phyloP scores from a whole-genome alignment of 2,329 filamentous ascomycete genomes.

The Colletotrichum ledebouriae region DNA sequence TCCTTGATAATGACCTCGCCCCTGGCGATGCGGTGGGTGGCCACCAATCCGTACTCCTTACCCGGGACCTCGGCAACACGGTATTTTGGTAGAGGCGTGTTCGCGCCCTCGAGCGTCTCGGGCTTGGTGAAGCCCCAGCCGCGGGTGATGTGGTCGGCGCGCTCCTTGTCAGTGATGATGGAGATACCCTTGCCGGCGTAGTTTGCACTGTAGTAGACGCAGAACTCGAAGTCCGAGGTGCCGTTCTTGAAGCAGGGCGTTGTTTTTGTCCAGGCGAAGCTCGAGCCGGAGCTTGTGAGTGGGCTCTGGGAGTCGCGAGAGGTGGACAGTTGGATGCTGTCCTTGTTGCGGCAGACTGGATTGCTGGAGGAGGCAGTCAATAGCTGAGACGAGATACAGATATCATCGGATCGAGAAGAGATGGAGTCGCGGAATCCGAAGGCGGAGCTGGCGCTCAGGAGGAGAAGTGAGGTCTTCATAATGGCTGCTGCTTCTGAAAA shows the following conservation, averaged over 20 bases:
- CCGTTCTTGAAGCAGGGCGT: constrained; percentile 39
- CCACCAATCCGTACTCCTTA: constrained; percentile 61
- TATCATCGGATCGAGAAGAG: constrained; percentile 36
- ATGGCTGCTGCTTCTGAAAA: neutral
- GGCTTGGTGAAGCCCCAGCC: constrained; percentile 49
- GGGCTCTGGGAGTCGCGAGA: constrained; percentile 19
- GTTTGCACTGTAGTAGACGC: constrained; percentile 52
- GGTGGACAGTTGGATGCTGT: constrained; percentile 39
- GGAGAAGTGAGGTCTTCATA: constrained; percentile 38
- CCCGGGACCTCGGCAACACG: constrained; percentile 53
- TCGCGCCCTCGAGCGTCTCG: constrained; percentile 44
- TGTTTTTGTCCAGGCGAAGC: constrained; percentile 27
- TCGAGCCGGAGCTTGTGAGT: constrained; percentile 8
- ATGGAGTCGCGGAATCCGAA: constrained; percentile 41
- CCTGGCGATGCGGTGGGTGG: constrained; percentile 50
- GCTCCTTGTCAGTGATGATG: constrained; percentile 52
- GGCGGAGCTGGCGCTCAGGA: constrained; percentile 24
- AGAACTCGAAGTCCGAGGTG: constrained; percentile 44
- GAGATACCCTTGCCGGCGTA: constrained; percentile 57
- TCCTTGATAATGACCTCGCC: constrained; percentile 56
- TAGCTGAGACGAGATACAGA: constrained; percentile 42
- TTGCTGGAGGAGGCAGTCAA: constrained; percentile 39
- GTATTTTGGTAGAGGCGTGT: constrained; percentile 47
- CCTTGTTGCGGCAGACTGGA: constrained; percentile 43
- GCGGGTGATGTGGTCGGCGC: constrained; percentile 49